Evolutionary conservation across 768 basidiomycete species (phyloP), one percentile per base, ranked within the genome.

Genomic region (Stropharia rugosoannulata): DNA sequence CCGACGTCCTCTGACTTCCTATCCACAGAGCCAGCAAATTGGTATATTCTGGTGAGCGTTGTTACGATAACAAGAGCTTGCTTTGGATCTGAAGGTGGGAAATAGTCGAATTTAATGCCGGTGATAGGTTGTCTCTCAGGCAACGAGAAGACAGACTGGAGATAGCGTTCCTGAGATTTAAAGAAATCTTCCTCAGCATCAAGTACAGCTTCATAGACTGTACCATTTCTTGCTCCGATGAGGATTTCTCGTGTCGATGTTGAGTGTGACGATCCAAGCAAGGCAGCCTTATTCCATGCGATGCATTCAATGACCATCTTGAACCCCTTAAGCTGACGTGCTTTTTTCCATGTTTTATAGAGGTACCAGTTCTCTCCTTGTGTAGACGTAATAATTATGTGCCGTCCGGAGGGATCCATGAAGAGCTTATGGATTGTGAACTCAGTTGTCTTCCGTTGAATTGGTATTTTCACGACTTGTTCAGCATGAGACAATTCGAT

Each of bases 331-430:
- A 98, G 75, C 42, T 80, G 87, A 42, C 84, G 81, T 0, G 93
- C 88, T 64, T 94, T 92, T 75, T 89, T 90, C 84, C 87, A 89
- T 8, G 82, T 80, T 51, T 82, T 79, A 64, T 85, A 94, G 3
- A 95, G 74, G 67, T 98, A 98, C 86, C 91, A 98, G 58, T 93
- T 95, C 67, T 99, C 95, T 49, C 94, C 94, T 64, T 93, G 85
- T 11, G 75, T 76, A 8, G 94, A 95, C 0, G 93, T 91, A 51
- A 96, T 79, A 40, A 98, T 72, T 48, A 96, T 82, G 73, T 98
- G 97, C 35, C 90, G 80, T 4, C 95, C 95, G 0, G 94, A 90
- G 12, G 95, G 95, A 69, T 98, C 95, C 67, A 91, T 83, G 73
- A 95, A 98, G 50, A 98, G 72, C 66, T 89, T 89, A 75, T 88